These are phyloP conservation scores for Pythium aquatile DNA, from an alignment of 352 stramenopile species.

Conservation along the genomic window DNA sequence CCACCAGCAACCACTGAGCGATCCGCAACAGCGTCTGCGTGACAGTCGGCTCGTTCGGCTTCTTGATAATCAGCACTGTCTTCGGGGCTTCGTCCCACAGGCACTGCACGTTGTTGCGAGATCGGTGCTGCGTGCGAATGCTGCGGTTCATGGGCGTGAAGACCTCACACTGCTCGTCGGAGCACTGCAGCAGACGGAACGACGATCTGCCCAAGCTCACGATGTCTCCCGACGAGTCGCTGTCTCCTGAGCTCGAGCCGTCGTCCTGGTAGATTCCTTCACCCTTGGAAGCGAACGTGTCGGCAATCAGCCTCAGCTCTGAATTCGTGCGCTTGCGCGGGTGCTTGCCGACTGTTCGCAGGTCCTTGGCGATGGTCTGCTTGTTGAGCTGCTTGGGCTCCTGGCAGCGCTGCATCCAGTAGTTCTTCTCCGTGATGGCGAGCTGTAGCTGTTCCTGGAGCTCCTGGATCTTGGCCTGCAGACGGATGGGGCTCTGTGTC, in stretches of 20 bases:
- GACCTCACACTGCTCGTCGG: constrained; percentile 86
- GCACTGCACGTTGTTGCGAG: constrained; percentile 87
- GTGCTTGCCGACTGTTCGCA: constrained; percentile 50
- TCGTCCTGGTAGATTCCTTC: constrained; percentile 77
- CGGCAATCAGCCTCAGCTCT: constrained; percentile 78
- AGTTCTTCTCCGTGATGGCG: constrained; percentile 84
- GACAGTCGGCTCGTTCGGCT: constrained; percentile 79
- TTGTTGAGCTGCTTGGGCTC: constrained; percentile 52
- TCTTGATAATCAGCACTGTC: constrained; percentile 87
- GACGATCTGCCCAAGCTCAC: constrained; percentile 45
- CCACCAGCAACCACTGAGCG: constrained; percentile 65
- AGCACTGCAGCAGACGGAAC: constrained; percentile 84
- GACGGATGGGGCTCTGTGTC: constrained; percentile 60
- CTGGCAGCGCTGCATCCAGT: constrained; percentile 88
- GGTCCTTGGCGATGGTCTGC: constrained; percentile 29
- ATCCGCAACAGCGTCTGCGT: constrained; percentile 68
- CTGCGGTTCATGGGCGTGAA: constrained; percentile 85
- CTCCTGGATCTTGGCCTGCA: constrained; percentile 79
- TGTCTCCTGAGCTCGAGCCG: constrained; percentile 32
- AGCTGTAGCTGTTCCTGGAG: constrained; percentile 76
- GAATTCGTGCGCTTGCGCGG: constrained; percentile 76
- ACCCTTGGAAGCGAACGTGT: constrained; percentile 70
- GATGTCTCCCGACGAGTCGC: constrained; percentile 47
- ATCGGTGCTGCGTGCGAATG: constrained; percentile 82
- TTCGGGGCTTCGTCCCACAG: constrained; percentile 86